Evolutionary conservation across 495 filamentous ascomycete species (phyloP).

Genomic region (Penicillium riverlandense): DNA sequence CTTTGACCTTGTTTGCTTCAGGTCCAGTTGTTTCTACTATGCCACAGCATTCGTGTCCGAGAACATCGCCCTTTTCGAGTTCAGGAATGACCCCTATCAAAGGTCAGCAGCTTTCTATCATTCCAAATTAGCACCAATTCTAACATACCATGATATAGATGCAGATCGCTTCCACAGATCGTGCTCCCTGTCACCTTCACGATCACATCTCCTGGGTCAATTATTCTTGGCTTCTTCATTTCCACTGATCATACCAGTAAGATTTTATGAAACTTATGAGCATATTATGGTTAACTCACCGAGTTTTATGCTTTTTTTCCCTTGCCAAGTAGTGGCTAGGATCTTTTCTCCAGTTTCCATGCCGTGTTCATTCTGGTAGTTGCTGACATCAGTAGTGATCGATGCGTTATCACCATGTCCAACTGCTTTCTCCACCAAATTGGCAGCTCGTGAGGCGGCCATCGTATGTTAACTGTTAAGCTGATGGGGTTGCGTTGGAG

Average conservation of each 20-base stretch:
- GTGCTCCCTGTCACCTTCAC: slow-evolving; percentile 79
- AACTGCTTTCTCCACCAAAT: slow-evolving; percentile 53
- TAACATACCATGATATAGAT: slow-evolving; percentile 60
- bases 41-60: slow-evolving; percentile 88
- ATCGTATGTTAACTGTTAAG: slow-evolving; percentile 23
- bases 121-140: background rate
- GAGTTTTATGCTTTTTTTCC: slow-evolving; percentile 30
- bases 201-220: slow-evolving; percentile 73
- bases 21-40: slow-evolving; percentile 66
- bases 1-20: slow-evolving; percentile 47
- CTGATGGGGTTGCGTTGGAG: too few relatives aligned
- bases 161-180: slow-evolving; percentile 82
- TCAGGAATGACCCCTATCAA: slow-evolving; percentile 52
- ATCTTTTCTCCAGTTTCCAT: slow-evolving; percentile 11
- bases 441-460: slow-evolving; percentile 57
- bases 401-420: slow-evolving; percentile 46
- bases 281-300: slow-evolving; percentile 10
- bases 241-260: slow-evolving; percentile 34
- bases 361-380: slow-evolving; percentile 20
- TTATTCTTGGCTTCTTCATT: slow-evolving; percentile 59
- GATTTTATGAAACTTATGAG: background rate
- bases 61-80: slow-evolving; percentile 75
- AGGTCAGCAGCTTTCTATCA: background rate
- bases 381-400: slow-evolving; percentile 23
- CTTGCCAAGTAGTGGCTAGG: slow-evolving; percentile 25